phyloP scores from a whole-genome alignment of 2,329 filamentous ascomycete genomes.

The Alternaria sp. region DNA sequence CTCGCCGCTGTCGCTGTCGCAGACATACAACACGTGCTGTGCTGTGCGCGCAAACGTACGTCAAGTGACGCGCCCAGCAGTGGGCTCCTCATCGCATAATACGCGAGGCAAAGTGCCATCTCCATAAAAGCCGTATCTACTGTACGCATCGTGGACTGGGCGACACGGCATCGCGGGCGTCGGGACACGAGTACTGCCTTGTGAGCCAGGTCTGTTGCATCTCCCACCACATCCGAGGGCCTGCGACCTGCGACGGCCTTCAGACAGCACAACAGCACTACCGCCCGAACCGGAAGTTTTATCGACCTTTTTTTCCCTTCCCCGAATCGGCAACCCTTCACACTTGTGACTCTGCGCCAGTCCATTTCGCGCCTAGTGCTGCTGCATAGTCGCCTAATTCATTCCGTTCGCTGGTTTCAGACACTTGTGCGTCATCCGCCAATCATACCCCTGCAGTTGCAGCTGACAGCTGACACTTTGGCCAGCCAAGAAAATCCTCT shows the following conservation, averaged over 20 bases:
- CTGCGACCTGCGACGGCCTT: slow-evolving; percentile 27
- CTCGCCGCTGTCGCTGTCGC: slow-evolving; percentile 14
- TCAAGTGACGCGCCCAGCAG: slow-evolving; percentile 47
- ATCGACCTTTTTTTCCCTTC: slow-evolving; percentile 39
- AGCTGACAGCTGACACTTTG: slow-evolving; percentile 17
- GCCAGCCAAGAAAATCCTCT: slow-evolving; percentile 17
- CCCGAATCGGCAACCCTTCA: slow-evolving; percentile 34
- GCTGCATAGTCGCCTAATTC: slow-evolving; percentile 37
- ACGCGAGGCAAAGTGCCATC: slow-evolving; percentile 41
- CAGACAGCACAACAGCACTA: slow-evolving; percentile 31
- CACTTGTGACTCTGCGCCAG: slow-evolving; percentile 39
- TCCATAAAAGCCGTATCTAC: slow-evolving; percentile 36
- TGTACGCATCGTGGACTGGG: slow-evolving; percentile 35
- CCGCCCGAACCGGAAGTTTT: slow-evolving; percentile 41
- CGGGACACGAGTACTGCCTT: slow-evolving; percentile 33
- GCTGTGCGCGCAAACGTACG: slow-evolving; percentile 45
- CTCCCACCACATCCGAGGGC: slow-evolving; percentile 17
- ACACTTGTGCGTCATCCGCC: slow-evolving; percentile 34
- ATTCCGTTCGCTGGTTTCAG: slow-evolving; percentile 29
- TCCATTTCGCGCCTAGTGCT: slow-evolving; percentile 44
- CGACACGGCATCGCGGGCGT: slow-evolving; percentile 35
- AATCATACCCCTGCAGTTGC: slow-evolving; percentile 30
- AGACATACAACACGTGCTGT: slow-evolving; percentile 32
- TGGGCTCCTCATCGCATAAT: slow-evolving; percentile 42
- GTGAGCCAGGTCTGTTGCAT: slow-evolving; percentile 24